Evolutionary conservation across 2,329 filamentous ascomycete species (phyloP), one percentile per base, ranked within the genome.

Genomic region (Sclerotinia borealis): DNA sequence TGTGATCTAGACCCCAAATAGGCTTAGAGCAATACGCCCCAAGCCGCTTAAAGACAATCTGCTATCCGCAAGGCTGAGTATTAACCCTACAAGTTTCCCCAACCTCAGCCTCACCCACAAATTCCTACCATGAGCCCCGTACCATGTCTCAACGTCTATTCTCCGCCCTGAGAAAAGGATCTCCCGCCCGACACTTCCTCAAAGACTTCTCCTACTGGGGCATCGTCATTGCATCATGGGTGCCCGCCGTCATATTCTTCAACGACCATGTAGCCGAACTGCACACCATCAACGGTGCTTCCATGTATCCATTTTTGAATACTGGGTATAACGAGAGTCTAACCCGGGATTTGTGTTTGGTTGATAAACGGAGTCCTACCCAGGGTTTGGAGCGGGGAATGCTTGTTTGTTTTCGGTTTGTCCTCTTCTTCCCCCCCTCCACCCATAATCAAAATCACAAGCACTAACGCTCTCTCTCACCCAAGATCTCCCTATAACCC

Each of bases 291-390:
- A 79, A 79, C 41, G 87, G 87, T 2, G 75, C 79, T 25, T 92
- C 88, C 25, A 95, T 95, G 91, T 88, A 88, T 62, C 91, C 91
- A 1, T 88, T 86, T 66, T 78, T 93, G 61, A 93, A 93, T 71
- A 79, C 85, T 64, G 83, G 87, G 59, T 86, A 80, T 70, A 79
- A 87, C 72, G 79, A 81, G 70, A 85, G 79, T 64, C 78, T 78
- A 66, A 73, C 75, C 43, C 75, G 80, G 58, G 86, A 89, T 66
- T 65, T 83, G n/a, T 82, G 85, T 37, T 74, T 87, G 67, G 84
- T 81, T 62, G 81, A 78, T 71, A 88, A 87, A 72, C 81, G 82
- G 74, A 81, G 82, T 65, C 80, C 85, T 29, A 80, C 82, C 64
- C 76, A 83, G 52, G 79, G 81, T 34, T 72, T 93, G 43, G 77